A percentile compares a stretch with the other conserved stretches of the same genome.
Evolutionary conservation across 805 yeast genomes (phyloP).

Genomic region (Metschnikowia dekortorum): DNA sequence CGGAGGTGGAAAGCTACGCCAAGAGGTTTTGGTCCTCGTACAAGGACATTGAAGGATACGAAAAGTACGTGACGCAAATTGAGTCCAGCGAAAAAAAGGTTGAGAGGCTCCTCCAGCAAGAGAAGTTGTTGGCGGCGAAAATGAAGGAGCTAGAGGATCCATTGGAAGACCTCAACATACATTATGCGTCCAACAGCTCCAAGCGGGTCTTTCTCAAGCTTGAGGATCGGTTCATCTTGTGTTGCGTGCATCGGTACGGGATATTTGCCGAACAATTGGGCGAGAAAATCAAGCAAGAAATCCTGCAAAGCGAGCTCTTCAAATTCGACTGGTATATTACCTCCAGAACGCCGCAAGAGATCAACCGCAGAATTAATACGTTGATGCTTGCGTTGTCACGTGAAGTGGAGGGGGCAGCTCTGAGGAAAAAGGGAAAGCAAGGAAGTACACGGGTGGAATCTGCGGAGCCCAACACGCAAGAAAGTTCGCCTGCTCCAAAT

Average conservation of each 20-base stretch:
- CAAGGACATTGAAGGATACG: slow-evolving; percentile 61
- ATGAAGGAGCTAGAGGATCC: slow-evolving; percentile 55
- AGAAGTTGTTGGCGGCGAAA: slow-evolving; percentile 49
- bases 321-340: slow-evolving; percentile 69
- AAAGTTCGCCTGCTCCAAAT: slow-evolving; percentile 11
- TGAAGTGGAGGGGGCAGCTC: slow-evolving; percentile 57
- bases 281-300: slow-evolving; percentile 64
- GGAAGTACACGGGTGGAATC: slow-evolving; percentile 27
- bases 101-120: slow-evolving; percentile 52
- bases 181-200: slow-evolving; percentile 80
- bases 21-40: slow-evolving; percentile 61
- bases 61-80: slow-evolving; percentile 65
- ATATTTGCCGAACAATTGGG: slow-evolving; percentile 53
- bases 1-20: slow-evolving; percentile 58
- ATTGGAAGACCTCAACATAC: slow-evolving; percentile 56
- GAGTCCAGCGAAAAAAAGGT: slow-evolving; percentile 69
- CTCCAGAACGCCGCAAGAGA: slow-evolving; percentile 68
- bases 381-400: slow-evolving; percentile 63
- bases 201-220: slow-evolving; percentile 63
- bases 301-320: slow-evolving; percentile 54
- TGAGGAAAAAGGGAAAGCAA: slow-evolving; percentile 39
- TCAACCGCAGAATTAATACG: slow-evolving; percentile 66
- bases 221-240: slow-evolving; percentile 66
- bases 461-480: slow-evolving; percentile 29
- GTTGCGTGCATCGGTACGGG: slow-evolving; percentile 63